These are phyloP conservation scores for Sporisorium graminicola DNA, from an alignment of 1,284 basidiomycete genomes.

Conservation along the genomic window DNA sequence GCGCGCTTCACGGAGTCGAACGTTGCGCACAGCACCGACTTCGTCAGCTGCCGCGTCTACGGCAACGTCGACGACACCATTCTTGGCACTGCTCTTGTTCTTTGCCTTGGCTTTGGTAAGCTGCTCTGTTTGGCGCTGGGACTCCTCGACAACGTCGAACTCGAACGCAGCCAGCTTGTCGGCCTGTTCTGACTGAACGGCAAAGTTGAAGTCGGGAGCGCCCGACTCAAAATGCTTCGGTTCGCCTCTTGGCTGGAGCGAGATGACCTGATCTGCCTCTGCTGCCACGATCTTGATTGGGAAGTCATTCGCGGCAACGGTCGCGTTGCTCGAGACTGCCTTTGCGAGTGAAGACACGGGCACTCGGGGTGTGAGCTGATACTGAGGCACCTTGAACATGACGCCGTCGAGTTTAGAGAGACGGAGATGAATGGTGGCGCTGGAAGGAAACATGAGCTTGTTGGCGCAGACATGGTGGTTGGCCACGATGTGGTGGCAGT, in stretches of 20 bases:
- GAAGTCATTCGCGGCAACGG: neutral
- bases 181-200: slow-evolving; percentile 23
- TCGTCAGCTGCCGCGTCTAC: slow-evolving; percentile 33
- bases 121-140: slow-evolving; percentile 73
- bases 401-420: slow-evolving; percentile 79
- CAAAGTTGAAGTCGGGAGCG: slow-evolving; percentile 67
- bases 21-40: slow-evolving; percentile 30
- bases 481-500: slow-evolving; percentile 73
- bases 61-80: slow-evolving; percentile 41
- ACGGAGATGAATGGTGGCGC: slow-evolving; percentile 79
- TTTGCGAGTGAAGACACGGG: slow-evolving; percentile 3
- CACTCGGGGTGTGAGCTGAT: slow-evolving; percentile 57
- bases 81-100: slow-evolving; percentile 40
- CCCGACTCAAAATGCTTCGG: slow-evolving; percentile 25
- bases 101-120: slow-evolving; percentile 40
- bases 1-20: slow-evolving; percentile 43
- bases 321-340: neutral
- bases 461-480: slow-evolving; percentile 77
- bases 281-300: slow-evolving; percentile 27
- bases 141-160: slow-evolving; percentile 71
- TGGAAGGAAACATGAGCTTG: slow-evolving; percentile 80
- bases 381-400: slow-evolving; percentile 81
- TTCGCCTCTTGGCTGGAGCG: slow-evolving; percentile 45
- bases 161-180: slow-evolving; percentile 55
- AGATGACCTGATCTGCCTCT: slow-evolving; percentile 35